These are phyloP conservation scores for Fusarium concolor DNA, from an alignment of 2,329 filamentous ascomycete species.

Conservation along the genomic window DNA sequence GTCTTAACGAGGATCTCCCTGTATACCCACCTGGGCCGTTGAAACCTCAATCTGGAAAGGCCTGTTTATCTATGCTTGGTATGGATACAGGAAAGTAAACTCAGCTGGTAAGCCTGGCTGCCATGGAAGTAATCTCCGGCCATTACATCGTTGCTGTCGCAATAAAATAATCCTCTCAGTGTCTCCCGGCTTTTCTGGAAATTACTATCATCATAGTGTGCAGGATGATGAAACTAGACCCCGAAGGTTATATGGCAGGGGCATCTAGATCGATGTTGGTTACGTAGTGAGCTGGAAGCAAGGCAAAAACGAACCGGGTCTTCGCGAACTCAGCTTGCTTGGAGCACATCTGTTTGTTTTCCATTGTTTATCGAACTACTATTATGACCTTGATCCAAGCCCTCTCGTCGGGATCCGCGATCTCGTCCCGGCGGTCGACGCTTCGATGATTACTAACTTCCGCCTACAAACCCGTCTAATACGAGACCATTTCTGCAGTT, in stretches of 20 bases:
- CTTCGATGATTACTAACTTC: constrained; percentile 19
- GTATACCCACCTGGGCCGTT: constrained; percentile 40
- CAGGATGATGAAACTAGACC: constrained; percentile 42
- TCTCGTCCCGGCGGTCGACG: constrained; percentile 26
- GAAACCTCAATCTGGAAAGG: constrained; percentile 40
- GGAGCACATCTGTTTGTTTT: not conserved
- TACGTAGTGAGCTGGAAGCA: constrained; percentile 30
- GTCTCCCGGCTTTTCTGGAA: constrained; percentile 38
- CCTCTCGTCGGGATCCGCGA: constrained; percentile 18
- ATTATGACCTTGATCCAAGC: constrained; percentile 2
- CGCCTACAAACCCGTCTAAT: constrained; percentile 19
- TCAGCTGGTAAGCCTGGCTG: constrained; percentile 31
- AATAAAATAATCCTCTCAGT: constrained; percentile 35
- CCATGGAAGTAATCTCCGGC: constrained; percentile 43
- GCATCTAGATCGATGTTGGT: constrained; percentile 29
- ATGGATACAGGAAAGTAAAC: constrained; percentile 25
- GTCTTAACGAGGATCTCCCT: constrained; percentile 36
- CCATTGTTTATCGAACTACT: not conserved
- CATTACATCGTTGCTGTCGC: constrained; percentile 41
- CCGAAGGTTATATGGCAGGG: constrained; percentile 29
- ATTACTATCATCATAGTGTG: constrained; percentile 41
- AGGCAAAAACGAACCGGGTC: constrained; percentile 19
- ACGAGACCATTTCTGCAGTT: constrained; percentile 38
- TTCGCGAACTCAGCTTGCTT: not conserved
- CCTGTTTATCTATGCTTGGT: constrained; percentile 37